Evolutionary conservation across 1,139 yeast species (phyloP).

Genomic region (Suhomyces bokatorum): DNA sequence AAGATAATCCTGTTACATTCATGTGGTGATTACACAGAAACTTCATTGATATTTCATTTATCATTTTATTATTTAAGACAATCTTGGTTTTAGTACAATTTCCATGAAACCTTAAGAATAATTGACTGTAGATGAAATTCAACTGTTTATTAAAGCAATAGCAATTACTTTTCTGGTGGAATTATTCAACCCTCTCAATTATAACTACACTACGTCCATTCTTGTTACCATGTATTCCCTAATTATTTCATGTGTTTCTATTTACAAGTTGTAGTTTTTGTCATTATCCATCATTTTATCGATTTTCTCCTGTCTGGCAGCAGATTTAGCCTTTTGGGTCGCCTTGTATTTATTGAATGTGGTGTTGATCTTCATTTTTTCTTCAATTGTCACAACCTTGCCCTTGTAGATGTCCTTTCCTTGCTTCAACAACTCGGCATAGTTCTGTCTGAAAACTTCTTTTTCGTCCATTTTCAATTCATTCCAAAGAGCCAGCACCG

Average conservation of each 20-base stretch:
- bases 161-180: too few relatives aligned
- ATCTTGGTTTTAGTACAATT: too few relatives aligned
- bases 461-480: constrained; percentile 26
- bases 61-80: too few relatives aligned
- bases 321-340: constrained; percentile 8
- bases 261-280: not conserved
- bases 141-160: too few relatives aligned
- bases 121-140: too few relatives aligned
- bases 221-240: too few relatives aligned
- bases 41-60: too few relatives aligned
- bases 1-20: too few relatives aligned
- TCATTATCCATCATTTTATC: constrained; percentile 7
- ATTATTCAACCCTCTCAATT: too few relatives aligned
- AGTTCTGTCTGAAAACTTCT: constrained; percentile 27
- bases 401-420: constrained; percentile 39
- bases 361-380: constrained; percentile 10
- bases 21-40: too few relatives aligned
- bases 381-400: constrained; percentile 22
- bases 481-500: constrained; percentile 30
- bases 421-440: constrained; percentile 25
- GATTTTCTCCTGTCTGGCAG: constrained; percentile 10
- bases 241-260: not conserved
- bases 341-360: constrained; percentile 12
- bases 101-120: too few relatives aligned
- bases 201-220: too few relatives aligned